Evolutionary conservation across 495 filamentous ascomycete species (phyloP).

Genomic region (Platismatia glauca): DNA sequence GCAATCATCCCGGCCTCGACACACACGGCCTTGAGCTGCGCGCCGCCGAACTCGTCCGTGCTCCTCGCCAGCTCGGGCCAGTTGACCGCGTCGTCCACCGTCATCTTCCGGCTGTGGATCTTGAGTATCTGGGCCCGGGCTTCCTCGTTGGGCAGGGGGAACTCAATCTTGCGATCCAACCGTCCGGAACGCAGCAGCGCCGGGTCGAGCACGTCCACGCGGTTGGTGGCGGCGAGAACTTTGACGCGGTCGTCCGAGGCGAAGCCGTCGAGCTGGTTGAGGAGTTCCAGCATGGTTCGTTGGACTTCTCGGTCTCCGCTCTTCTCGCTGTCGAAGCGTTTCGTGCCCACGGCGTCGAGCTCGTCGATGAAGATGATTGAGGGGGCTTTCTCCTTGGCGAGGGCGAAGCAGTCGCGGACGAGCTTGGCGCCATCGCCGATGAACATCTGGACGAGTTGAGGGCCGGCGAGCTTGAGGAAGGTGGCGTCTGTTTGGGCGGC

Average conservation of each 20-base stretch:
- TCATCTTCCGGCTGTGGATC: slow-evolving; percentile 98
- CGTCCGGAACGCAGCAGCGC: slow-evolving; percentile 89
- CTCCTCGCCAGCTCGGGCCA: slow-evolving; percentile 92
- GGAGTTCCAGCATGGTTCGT: slow-evolving; percentile 95
- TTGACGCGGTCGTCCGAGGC: slow-evolving; percentile 99
- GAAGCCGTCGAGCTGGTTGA: slow-evolving; percentile 98
- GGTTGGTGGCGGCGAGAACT: slow-evolving; percentile 95
- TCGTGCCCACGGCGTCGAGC: slow-evolving; percentile 92
- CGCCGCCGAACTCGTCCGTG: slow-evolving; percentile 98
- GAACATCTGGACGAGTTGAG: slow-evolving; percentile 99
- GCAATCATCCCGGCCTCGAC: slow-evolving; percentile 99
- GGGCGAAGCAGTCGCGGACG: slow-evolving; percentile 80
- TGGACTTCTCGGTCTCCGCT: slow-evolving; percentile 96
- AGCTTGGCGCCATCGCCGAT: slow-evolving; percentile 98
- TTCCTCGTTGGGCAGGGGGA: slow-evolving; percentile 98
- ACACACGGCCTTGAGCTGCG: slow-evolving; percentile 95
- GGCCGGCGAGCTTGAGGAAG: slow-evolving; percentile 96
- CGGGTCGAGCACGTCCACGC: slow-evolving; percentile 94
- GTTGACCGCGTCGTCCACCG: slow-evolving; percentile 86
- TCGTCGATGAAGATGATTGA: slow-evolving; percentile 99
- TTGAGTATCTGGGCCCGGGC: slow-evolving; percentile 92
- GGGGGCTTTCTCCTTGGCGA: slow-evolving; percentile 84
- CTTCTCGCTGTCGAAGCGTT: slow-evolving; percentile 99
- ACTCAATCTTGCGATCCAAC: slow-evolving; percentile 98
- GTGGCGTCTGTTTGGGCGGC: slow-evolving; percentile 97